Evolutionary conservation across 352 stramenopile genomes (phyloP).

Genomic region (Pythium myriotylum): DNA sequence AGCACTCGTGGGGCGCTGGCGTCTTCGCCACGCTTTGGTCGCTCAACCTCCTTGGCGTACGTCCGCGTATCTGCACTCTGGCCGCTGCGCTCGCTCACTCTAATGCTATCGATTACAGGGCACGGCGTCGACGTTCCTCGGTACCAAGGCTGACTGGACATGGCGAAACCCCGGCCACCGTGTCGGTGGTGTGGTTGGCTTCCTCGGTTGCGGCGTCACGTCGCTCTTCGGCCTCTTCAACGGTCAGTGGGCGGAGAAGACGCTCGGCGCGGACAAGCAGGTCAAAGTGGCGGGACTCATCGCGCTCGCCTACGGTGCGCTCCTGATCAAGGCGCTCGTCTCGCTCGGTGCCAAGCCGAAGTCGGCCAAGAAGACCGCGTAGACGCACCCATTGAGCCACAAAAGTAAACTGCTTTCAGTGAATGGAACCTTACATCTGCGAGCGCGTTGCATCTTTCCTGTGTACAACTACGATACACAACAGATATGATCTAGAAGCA

Average conservation of each 20-base stretch:
- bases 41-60: constrained; percentile 63
- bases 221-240: constrained; percentile 61
- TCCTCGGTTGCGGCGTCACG: constrained; percentile 48
- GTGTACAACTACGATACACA: no score
- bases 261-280: constrained; percentile 53
- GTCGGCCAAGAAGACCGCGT: constrained; percentile 26
- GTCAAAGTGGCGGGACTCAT: constrained; percentile 45
- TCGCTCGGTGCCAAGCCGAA: constrained; percentile 26
- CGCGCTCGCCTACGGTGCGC: constrained; percentile 41
- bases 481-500: no score
- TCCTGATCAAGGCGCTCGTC: constrained; percentile 47
- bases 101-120: constrained; percentile 34
- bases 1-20: constrained; percentile 71
- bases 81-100: neutral
- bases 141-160: constrained; percentile 68
- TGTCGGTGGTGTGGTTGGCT: constrained; percentile 54
- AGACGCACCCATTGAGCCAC: neutral
- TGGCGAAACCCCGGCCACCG: constrained; percentile 74
- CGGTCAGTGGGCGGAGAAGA: constrained; percentile 46
- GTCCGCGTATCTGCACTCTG: constrained; percentile 1
- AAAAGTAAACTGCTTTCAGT: no score
- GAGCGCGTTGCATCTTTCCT: no score
- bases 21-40: constrained; percentile 44
- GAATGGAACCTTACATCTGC: neutral
- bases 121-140: constrained; percentile 51